These are phyloP conservation scores for Chaetomiaceae sp. DNA, from an alignment of 2,329 filamentous ascomycete genomes.

Conservation along the genomic window DNA sequence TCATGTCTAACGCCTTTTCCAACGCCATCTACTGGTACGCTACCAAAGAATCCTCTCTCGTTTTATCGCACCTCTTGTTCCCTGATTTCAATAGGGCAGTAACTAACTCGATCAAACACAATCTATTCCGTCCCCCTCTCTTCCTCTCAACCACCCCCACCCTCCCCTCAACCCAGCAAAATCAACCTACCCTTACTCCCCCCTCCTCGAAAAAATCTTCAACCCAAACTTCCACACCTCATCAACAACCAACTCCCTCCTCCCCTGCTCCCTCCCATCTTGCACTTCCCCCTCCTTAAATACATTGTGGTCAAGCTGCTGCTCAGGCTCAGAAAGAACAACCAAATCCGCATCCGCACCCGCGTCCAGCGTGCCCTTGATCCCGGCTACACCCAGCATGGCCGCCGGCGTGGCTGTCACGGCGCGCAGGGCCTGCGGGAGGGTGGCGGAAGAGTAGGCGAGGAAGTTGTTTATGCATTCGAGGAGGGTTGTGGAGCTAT, in stretches of 20 bases:
- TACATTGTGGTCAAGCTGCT: too few species aligned
- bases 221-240: constrained; percentile 77
- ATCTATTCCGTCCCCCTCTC: not conserved
- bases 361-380: constrained; percentile 62
- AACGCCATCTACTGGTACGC: too few species aligned
- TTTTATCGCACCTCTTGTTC: too few species aligned
- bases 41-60: too few species aligned
- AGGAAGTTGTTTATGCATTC: constrained; percentile 81
- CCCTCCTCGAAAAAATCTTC: constrained; percentile 43
- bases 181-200: not conserved
- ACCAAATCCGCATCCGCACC: constrained; percentile 66
- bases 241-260: constrained; percentile 54
- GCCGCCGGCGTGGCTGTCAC: constrained; percentile 73
- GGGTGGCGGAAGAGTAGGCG: constrained; percentile 63
- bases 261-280: too few species aligned
- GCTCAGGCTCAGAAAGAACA: constrained; percentile 55
- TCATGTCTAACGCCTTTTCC: too few species aligned
- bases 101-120: too few species aligned
- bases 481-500: constrained; percentile 66
- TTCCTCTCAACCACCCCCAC: not conserved
- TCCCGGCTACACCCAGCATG: constrained; percentile 63
- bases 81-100: too few species aligned
- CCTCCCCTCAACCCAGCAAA: too few species aligned
- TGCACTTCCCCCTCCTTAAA: too few species aligned
- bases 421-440: constrained; percentile 64